These are phyloP conservation scores for Ceratocystis ficicola DNA, from an alignment of 2,329 filamentous ascomycete genomes.

Conservation along the genomic window DNA sequence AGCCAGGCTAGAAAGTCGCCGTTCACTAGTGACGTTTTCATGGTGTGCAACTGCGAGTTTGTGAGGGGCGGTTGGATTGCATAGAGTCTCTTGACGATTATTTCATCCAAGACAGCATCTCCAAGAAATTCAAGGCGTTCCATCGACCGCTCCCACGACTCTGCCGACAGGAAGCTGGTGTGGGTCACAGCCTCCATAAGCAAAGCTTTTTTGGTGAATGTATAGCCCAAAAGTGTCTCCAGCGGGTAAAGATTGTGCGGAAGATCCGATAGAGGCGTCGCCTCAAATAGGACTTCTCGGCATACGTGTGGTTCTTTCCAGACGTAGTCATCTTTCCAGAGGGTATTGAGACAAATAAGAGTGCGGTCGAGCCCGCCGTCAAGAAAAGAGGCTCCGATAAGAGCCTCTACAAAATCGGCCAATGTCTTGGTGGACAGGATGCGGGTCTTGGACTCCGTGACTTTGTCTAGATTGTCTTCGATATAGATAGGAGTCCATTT, in stretches of 20 bases:
- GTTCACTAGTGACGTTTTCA: constrained; percentile 68
- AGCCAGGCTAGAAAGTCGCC: constrained; percentile 67
- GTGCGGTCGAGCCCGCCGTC: constrained; percentile 54
- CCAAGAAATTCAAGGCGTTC: constrained; percentile 82
- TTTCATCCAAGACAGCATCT: constrained; percentile 69
- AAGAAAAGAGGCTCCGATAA: constrained; percentile 64
- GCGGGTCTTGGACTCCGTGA: constrained; percentile 26
- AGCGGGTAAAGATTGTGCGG: constrained; percentile 38
- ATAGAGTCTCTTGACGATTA: constrained; percentile 56
- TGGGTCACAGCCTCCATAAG: constrained; percentile 75
- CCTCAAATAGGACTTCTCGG: constrained; percentile 34
- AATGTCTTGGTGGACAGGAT: constrained; percentile 62
- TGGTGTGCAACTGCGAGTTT: constrained; percentile 55
- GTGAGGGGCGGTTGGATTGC: constrained; percentile 32
- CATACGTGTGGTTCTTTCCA: constrained; percentile 40
- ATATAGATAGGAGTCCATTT: constrained; percentile 62
- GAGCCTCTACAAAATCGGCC: constrained; percentile 75
- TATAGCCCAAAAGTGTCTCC: constrained; percentile 58
- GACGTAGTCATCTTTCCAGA: constrained; percentile 35
- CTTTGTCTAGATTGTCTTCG: constrained; percentile 28
- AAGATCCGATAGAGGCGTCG: constrained; percentile 28
- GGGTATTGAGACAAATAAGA: constrained; percentile 56
- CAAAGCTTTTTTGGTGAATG: constrained; percentile 54
- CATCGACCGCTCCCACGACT: constrained; percentile 35
- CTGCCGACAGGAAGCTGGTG: constrained; percentile 39